A percentile compares a stretch with the other conserved stretches of the same genome.
Conservation (phyloP, 768 basidiomycete genomes). For the Rhodocollybia butyracea region DNA sequence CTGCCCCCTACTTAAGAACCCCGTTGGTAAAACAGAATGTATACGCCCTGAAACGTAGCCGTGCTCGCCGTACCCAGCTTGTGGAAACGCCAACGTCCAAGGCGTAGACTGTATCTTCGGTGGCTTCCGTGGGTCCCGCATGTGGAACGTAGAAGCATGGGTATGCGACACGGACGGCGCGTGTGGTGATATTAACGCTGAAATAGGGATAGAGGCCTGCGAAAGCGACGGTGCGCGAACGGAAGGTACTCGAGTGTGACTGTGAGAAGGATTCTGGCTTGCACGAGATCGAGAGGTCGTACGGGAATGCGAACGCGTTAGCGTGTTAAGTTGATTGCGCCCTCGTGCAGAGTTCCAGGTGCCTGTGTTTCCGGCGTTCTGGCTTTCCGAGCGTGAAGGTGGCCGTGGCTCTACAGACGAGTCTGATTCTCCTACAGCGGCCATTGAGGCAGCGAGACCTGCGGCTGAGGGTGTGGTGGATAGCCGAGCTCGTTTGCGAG, state of each 20-base stretch:
- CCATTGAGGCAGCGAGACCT: slow-evolving; percentile 16
- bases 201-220: slow-evolving; percentile 74
- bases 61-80: slow-evolving; percentile 13
- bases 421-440: slow-evolving; percentile 27
- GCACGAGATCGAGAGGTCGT: slow-evolving; percentile 29
- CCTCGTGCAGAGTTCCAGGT: slow-evolving; percentile 43
- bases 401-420: slow-evolving; percentile 32
- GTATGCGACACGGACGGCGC: slow-evolving; percentile 60
- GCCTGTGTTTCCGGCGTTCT: slow-evolving; percentile 41
- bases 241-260: slow-evolving; percentile 23
- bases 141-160: slow-evolving; percentile 61
- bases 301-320: slow-evolving; percentile 28
- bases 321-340: slow-evolving; percentile 19
- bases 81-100: slow-evolving; percentile 56
- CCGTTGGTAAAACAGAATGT: neutral
- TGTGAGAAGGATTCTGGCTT: slow-evolving; percentile 15
- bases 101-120: slow-evolving; percentile 54
- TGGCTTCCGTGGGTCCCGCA: slow-evolving; percentile 76
- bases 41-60: neutral
- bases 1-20: neutral
- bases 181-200: slow-evolving; percentile 74
- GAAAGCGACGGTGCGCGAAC: slow-evolving; percentile 45
- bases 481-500: slow-evolving; percentile 66
- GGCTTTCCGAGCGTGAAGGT: slow-evolving; percentile 27
- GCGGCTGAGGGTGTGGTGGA: slow-evolving; percentile 26